Evolutionary conservation across 768 basidiomycete species (phyloP).

Genomic region (Lactarius psammicola): DNA sequence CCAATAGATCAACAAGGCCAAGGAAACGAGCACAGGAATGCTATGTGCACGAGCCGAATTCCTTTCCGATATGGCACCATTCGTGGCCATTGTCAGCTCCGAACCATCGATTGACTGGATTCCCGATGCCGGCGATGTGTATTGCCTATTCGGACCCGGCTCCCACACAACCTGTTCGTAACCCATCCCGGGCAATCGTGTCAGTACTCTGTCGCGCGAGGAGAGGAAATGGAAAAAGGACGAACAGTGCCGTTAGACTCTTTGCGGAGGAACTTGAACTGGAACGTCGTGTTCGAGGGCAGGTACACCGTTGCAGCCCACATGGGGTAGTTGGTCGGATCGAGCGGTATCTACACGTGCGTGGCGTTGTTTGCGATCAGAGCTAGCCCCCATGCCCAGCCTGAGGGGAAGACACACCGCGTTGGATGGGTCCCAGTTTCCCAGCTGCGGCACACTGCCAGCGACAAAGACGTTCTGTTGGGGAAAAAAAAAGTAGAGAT

Average conservation of each 20-base stretch:
- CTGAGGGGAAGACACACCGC: slow-evolving; percentile 38
- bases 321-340: slow-evolving; percentile 50
- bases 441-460: slow-evolving; percentile 55
- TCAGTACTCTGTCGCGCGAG: slow-evolving; percentile 31
- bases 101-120: slow-evolving; percentile 40
- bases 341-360: slow-evolving; percentile 46
- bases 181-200: background rate
- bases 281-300: slow-evolving; percentile 48
- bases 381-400: background rate
- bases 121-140: slow-evolving; percentile 37
- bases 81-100: slow-evolving; percentile 44
- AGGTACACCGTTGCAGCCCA: slow-evolving; percentile 54
- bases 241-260: slow-evolving; percentile 49
- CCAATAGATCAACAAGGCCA: background rate
- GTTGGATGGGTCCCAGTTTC: slow-evolving; percentile 48
- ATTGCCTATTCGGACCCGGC: slow-evolving; percentile 56
- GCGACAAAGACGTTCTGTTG: slow-evolving; percentile 57
- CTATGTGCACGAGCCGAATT: background rate
- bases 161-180: slow-evolving; percentile 50
- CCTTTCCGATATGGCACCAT: background rate
- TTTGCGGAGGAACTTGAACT: slow-evolving; percentile 64
- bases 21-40: background rate
- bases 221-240: slow-evolving; percentile 6
- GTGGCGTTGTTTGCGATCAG: background rate
- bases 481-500: background rate